Evolutionary conservation across 495 filamentous ascomycete genomes (phyloP).

Genomic region (Cercophora samala): DNA sequence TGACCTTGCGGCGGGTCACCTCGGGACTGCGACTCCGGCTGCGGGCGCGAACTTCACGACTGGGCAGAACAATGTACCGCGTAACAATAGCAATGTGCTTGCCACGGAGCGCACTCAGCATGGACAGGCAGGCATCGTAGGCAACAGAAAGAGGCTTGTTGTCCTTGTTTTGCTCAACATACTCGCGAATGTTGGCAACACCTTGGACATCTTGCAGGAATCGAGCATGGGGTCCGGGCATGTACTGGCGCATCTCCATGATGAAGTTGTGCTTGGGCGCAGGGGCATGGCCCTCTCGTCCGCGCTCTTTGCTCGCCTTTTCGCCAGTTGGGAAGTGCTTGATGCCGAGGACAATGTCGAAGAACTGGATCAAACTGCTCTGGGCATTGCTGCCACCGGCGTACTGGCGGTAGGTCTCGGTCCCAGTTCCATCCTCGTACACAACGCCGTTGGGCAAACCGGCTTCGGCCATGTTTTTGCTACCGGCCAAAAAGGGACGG

Average conservation of each 20-base stretch:
- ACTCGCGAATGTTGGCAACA: constrained; percentile 86
- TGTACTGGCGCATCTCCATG: constrained; percentile 92
- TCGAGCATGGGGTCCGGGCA: constrained; percentile 87
- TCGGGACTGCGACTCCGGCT: constrained; percentile 46
- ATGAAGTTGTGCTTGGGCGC: constrained; percentile 82
- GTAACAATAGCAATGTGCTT: constrained; percentile 96
- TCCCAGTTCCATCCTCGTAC: constrained; percentile 75
- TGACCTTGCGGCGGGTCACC: constrained; percentile 47
- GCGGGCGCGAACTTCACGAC: constrained; percentile 47
- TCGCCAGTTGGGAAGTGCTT: constrained; percentile 91
- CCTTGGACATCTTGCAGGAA: constrained; percentile 77
- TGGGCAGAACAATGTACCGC: constrained; percentile 85
- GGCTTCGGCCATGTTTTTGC: constrained; percentile 94
- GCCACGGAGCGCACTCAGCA: constrained; percentile 84
- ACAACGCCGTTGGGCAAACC: constrained; percentile 82
- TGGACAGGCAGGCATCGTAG: constrained; percentile 86
- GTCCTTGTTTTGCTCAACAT: constrained; percentile 61
- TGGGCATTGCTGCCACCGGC: constrained; percentile 95
- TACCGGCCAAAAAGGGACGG: constrained; percentile 88
- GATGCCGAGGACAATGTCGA: constrained; percentile 85
- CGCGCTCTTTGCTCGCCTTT: constrained; percentile 45
- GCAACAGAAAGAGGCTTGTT: constrained; percentile 69
- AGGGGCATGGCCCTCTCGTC: constrained; percentile 51
- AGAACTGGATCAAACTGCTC: constrained; percentile 94
- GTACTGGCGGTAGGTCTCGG: constrained; percentile 75